Conservation (phyloP, 164 flowering plant species). For the Kalanchoe fedtschenkoi region DNA sequence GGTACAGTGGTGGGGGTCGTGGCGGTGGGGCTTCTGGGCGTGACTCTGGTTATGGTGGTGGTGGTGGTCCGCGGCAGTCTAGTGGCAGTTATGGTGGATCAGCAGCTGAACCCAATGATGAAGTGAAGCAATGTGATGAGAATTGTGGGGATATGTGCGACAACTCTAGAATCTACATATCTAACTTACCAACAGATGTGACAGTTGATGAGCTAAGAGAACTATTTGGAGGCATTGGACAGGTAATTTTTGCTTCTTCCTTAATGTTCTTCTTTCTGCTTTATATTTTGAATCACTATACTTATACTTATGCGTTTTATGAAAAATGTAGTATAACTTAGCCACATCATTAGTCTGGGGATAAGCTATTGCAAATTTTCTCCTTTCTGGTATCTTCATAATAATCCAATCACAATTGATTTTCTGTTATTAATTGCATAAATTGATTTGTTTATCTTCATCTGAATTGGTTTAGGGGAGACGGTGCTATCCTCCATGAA, state of each 20-base stretch:
- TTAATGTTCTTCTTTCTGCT: neutral
- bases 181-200: constrained; percentile 93
- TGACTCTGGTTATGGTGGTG: constrained; percentile 48
- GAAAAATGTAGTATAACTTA: neutral
- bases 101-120: constrained; percentile 31
- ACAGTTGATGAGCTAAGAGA: constrained; percentile 74
- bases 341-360: no score
- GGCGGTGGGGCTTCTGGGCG: constrained; percentile 14
- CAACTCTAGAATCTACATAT: constrained; percentile 84
- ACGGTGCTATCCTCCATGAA: neutral
- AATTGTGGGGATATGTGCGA: constrained; percentile 82
- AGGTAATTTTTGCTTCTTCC: constrained; percentile 32
- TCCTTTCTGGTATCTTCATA: no score
- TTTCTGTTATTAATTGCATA: constrained; percentile 14
- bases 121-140: constrained; percentile 90
- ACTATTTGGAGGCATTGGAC: constrained; percentile 97
- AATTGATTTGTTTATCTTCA: neutral
- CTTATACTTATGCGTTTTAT: neutral
- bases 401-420: neutral
- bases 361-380: no score
- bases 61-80: constrained; percentile 34
- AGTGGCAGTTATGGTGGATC: constrained; percentile 36
- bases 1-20: constrained; percentile 9
- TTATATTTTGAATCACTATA: neutral
- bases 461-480: neutral